Conservation (phyloP, 164 flowering plant species). For the Hamamelis virginiana region DNA sequence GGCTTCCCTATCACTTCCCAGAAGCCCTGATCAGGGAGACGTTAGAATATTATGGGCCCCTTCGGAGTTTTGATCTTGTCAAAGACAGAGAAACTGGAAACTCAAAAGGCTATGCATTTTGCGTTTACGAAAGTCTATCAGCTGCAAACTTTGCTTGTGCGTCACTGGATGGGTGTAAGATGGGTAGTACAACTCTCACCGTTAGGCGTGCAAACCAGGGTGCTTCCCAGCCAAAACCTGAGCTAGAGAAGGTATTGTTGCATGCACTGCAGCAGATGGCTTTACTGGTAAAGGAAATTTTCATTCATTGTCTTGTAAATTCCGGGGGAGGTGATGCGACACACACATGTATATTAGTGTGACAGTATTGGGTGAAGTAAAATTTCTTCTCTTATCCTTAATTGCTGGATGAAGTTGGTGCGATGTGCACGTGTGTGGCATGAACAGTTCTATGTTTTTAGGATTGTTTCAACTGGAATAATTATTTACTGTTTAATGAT, state of each 20-base stretch:
- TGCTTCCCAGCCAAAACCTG: constrained; percentile 82
- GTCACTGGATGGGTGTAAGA: constrained; percentile 93
- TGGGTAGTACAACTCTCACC: constrained; percentile 97
- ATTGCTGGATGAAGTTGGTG: no score
- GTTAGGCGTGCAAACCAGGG: constrained; percentile 98
- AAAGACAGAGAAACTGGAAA: constrained; percentile 99
- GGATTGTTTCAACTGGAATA: no score
- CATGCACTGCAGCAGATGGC: constrained; percentile 98
- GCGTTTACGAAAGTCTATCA: constrained; percentile 90
- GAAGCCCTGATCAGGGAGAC: constrained; percentile 92
- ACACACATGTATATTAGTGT: no score
- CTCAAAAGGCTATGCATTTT: constrained; percentile 98
- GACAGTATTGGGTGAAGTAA: no score
- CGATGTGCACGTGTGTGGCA: no score
- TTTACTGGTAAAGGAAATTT: constrained; percentile 64
- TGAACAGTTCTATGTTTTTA: no score
- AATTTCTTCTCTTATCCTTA: no score
- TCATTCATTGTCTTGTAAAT: background rate
- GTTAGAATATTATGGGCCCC: constrained; percentile 91
- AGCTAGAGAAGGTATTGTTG: constrained; percentile 80
- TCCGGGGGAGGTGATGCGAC: no score
- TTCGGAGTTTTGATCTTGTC: constrained; percentile 95
- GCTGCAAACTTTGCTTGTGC: constrained; percentile 98
- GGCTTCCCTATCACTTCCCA: constrained; percentile 94
- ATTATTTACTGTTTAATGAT: background rate